Evolutionary conservation across 495 filamentous ascomycete species (phyloP), one percentile per base, ranked within the genome.

Genomic region (Hypoxylon cercidicola): DNA sequence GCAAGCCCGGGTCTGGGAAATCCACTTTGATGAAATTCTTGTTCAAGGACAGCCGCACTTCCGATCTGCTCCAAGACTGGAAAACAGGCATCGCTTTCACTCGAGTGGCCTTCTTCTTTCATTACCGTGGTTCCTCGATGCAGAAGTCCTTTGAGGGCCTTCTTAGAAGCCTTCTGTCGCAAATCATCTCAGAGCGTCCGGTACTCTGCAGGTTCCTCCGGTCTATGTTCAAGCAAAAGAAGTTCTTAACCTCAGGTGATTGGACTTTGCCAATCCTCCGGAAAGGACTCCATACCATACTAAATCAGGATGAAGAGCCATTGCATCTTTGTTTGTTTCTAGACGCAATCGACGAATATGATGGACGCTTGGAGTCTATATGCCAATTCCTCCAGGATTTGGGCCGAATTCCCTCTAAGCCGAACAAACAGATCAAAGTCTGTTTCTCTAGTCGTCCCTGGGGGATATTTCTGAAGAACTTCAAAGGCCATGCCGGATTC

Each of bases 21-120:
- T 64, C 63, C 40, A 69, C 68, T 25, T 44, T 68, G n/a, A 71
- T 71, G 68, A 71, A 67, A 30, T 71, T 68, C 23, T 64, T 71
- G 45, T 57, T 40, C 34, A 7, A 64, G 44, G 55, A 68, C 18
- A 25, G 21, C 9, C 55, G 60, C 18, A 71, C 68, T n/a, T 32
- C 25, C 10, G 41, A 57, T 5, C 60, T 68, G 11, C 55, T 68
- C 11, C 25, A 34, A 7, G 41, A 60, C 30, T 71, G 55, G 55
- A 56, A 8, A 39, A 10, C 28, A 25, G 47, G 35, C n/a, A 34
- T 3, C 13, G 16, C 6, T 5, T 47, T 52, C 13, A 51, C 59
- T 11, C 30, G 7, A 1, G 64, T 32, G 5, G 35, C 19, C 15
- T 62, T 63, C 54, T 62, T 63, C 54, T 68, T 64, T 11, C 64